Base-by-base conservation (phyloP, 1,284 basidiomycete species). In the Pseudozyma flocculosa region DNA sequence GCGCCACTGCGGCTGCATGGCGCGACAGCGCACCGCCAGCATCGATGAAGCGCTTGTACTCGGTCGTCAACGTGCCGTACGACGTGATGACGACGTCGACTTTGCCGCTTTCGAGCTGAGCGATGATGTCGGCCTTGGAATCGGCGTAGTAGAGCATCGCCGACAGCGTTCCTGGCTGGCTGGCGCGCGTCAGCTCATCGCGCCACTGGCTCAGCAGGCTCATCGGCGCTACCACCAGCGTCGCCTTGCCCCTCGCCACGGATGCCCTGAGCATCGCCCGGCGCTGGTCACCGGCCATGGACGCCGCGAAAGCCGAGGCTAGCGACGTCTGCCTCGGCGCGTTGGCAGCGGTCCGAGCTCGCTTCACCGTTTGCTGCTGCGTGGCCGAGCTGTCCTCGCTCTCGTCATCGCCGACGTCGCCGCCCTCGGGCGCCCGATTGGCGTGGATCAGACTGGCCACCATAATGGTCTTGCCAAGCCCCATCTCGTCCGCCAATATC, bases 391-490 rank as follows among this genome's bases (percentile, higher is more conserved):
- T 48, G 23, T 73, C 60, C 2, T 44, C 41, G n/a, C 48, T 45
- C n/a, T 62, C 63, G 8, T 29, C 47, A 2, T 60, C 58, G 32
- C 47, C 49, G 23, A 54, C 55, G 17, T 71, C 49, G 13, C 44
- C 50, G 5, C 44, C 43, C 15, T 32, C 45, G 21, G 50, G 42
- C n/a, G 51, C 54, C 5, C 71, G 72, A 32, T 88, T 90, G 13
- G 86, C 86, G 67, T 95, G 92, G 23, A 97, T 88, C 36, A 97
- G 84, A 13, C 91, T 87, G 1, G 92, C 89, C 45, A 96, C 81
- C 91, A 95, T 94, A 72, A 94, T 92, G 1, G 94, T 96, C 81
- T 98, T 98, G 4, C 94, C 94, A 86, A 97, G 90, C 10, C 93
- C 86, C 86, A 72, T 73, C 22, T 85, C 89, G 78, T 81, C 90